These are phyloP conservation scores for Nevesoporus exiguus DNA, from an alignment of 768 basidiomycete species.

Conservation along the genomic window DNA sequence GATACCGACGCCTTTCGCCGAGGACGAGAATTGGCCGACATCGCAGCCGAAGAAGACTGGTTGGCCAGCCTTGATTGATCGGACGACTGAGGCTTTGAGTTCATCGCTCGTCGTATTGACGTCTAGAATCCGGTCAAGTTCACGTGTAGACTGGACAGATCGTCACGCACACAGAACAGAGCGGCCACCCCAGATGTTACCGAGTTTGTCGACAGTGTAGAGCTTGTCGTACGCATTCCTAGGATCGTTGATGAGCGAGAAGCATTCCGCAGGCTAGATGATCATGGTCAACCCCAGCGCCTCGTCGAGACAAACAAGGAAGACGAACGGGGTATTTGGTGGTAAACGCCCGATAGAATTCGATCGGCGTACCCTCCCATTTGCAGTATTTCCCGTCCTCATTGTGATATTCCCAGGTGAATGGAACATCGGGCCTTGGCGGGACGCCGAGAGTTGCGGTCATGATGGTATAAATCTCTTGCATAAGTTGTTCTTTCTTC, in stretches of 20 bases:
- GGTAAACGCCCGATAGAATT: constrained; percentile 71
- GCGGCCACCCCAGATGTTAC: constrained; percentile 87
- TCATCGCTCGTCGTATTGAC: constrained; percentile 84
- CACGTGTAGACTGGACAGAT: not conserved
- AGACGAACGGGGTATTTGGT: constrained; percentile 50
- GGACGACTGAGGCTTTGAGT: constrained; percentile 79
- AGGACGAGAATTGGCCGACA: constrained; percentile 82
- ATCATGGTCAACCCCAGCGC: not conserved
- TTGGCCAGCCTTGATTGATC: constrained; percentile 81
- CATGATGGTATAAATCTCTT: constrained; percentile 81
- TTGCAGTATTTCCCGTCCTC: constrained; percentile 67
- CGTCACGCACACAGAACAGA: constrained; percentile 69
- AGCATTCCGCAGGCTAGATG: constrained; percentile 62
- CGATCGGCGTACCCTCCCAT: constrained; percentile 78
- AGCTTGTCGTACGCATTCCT: constrained; percentile 78
- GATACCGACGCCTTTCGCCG: constrained; percentile 54
- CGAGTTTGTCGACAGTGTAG: constrained; percentile 90
- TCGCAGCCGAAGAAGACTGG: constrained; percentile 98
- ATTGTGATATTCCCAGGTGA: constrained; percentile 89
- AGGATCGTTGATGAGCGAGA: constrained; percentile 95
- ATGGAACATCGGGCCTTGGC: constrained; percentile 63
- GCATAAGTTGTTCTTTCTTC: constrained; percentile 83
- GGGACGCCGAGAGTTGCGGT: constrained; percentile 85
- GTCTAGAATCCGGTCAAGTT: constrained; percentile 42
- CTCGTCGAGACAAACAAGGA: not conserved